These are phyloP conservation scores for Xanthoceras sorbifolium DNA, from an alignment of 345 rosid species.

Conservation along the genomic window DNA sequence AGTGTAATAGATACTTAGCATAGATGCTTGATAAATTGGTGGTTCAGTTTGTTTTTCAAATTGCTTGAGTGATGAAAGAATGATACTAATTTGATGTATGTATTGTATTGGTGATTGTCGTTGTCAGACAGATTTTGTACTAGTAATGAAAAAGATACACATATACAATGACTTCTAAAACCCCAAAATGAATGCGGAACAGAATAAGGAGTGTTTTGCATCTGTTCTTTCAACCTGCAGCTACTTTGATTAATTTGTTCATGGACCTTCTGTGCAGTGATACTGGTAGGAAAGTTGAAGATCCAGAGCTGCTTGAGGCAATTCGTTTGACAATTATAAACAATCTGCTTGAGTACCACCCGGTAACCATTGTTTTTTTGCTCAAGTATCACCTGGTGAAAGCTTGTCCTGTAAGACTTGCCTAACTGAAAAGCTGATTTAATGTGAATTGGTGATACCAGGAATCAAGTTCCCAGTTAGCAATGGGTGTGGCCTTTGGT, in stretches of 20 bases:
- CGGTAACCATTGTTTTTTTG: conserved; percentile 49
- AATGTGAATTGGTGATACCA: conserved; percentile 38
- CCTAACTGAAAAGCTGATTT: conserved; percentile 17
- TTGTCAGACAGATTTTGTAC: not conserved
- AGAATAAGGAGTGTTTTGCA: not conserved
- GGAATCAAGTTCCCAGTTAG: conserved; percentile 98
- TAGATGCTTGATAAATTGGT: not conserved
- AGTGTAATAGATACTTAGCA: not conserved
- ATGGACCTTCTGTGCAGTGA: conserved; percentile 48
- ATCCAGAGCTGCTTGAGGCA: conserved; percentile 93
- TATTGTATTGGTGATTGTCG: not conserved
- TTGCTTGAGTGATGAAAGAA: not conserved
- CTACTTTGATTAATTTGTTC: conserved; percentile 13
- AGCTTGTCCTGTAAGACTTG: not conserved
- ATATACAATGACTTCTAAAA: not conserved
- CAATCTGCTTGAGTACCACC: conserved; percentile 90
- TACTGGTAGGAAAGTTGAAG: conserved; percentile 94
- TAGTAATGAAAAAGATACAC: not conserved
- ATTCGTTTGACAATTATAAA: conserved; percentile 93
- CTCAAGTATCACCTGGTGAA: conserved; percentile 7
- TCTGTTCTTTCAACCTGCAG: not conserved
- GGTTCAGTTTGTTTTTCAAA: not conserved
- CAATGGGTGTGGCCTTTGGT: conserved; percentile 96
- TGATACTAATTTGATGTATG: not conserved
- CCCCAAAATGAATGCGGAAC: not conserved